phyloP scores from a whole-genome alignment of 495 filamentous ascomycete species.

The Sporormia fimetaria region DNA sequence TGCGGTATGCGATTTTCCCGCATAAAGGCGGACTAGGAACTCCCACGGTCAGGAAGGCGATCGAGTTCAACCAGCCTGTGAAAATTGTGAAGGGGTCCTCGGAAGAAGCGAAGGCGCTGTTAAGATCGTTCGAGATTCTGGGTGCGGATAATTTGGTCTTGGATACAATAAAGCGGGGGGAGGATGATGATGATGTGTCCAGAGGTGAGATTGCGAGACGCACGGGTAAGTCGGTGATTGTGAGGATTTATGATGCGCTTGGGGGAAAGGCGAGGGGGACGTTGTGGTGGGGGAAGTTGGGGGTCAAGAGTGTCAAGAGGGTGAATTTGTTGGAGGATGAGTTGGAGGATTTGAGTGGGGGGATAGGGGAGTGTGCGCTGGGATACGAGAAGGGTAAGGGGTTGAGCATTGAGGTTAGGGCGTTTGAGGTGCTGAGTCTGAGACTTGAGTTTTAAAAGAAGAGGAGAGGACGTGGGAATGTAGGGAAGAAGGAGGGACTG shows the following conservation, averaged over 20 bases:
- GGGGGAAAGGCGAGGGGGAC: slow-evolving; percentile 64
- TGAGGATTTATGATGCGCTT: slow-evolving; percentile 84
- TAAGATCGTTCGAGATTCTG: slow-evolving; percentile 29
- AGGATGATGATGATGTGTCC: slow-evolving; percentile 86
- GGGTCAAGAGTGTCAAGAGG: slow-evolving; percentile 66
- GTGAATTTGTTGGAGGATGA: slow-evolving; percentile 72
- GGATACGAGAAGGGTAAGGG: slow-evolving; percentile 38
- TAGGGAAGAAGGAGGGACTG: too few species aligned
- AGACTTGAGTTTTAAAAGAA: too few species aligned
- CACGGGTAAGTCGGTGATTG: slow-evolving; percentile 63
- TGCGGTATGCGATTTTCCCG: slow-evolving; percentile 86
- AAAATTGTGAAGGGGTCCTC: slow-evolving; percentile 6
- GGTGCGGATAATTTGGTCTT: slow-evolving; percentile 50
- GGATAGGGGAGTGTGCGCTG: slow-evolving; percentile 35
- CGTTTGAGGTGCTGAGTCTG: slow-evolving; percentile 92
- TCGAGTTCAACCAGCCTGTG: slow-evolving; percentile 81
- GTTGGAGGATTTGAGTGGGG: slow-evolving; percentile 43
- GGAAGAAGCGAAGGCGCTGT: slow-evolving; percentile 18
- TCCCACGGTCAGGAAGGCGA: slow-evolving; percentile 69
- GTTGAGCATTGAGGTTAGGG: slow-evolving; percentile 54
- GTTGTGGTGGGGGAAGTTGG: slow-evolving; percentile 49
- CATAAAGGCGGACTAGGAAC: slow-evolving; percentile 60
- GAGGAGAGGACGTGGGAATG: too few species aligned
- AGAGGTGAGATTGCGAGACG: slow-evolving; percentile 55
- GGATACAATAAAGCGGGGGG: slow-evolving; percentile 81